A percentile compares a stretch with the other conserved stretches of the same genome.
phyloP scores from a whole-genome alignment of 1,284 basidiomycete species.

The Chondrostereum purpureum region DNA sequence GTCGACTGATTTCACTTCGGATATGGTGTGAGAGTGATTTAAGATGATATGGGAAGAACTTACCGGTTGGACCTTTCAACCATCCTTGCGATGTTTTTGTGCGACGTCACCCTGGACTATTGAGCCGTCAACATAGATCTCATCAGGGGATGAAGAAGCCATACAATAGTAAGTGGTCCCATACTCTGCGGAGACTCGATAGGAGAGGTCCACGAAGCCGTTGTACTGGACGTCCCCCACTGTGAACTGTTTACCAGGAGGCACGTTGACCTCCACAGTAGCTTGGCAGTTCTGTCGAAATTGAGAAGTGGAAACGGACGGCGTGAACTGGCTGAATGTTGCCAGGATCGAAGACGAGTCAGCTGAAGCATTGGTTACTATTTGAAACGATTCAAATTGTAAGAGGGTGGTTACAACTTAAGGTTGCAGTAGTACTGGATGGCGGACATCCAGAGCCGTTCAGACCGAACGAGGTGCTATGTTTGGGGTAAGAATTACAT shows the following conservation, averaged over 20 bases:
- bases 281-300: conserved; percentile 11
- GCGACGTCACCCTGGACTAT: too few relatives aligned
- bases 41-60: too few relatives aligned
- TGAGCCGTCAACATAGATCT: too few relatives aligned
- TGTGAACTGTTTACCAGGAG: conserved; percentile 9
- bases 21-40: too few relatives aligned
- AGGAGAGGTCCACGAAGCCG: too few relatives aligned
- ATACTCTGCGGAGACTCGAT: too few relatives aligned
- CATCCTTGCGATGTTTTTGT: too few relatives aligned
- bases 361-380: background rate
- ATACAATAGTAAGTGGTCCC: too few relatives aligned
- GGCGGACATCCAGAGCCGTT: conserved; percentile 8
- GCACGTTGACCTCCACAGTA: conserved; percentile 5
- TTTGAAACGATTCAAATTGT: background rate
- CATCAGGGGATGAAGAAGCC: too few relatives aligned
- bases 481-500: background rate
- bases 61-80: too few relatives aligned
- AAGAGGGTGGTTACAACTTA: background rate
- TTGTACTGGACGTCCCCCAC: conserved; percentile 5
- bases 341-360: conserved; percentile 2
- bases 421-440: background rate
- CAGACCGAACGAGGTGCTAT: conserved; percentile 2
- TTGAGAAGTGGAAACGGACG: background rate
- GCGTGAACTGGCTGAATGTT: conserved; percentile 8
- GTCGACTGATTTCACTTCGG: too few relatives aligned